These are phyloP conservation scores for Calonectria multiphialidica DNA, from an alignment of 2,329 filamentous ascomycete genomes.

Conservation along the genomic window DNA sequence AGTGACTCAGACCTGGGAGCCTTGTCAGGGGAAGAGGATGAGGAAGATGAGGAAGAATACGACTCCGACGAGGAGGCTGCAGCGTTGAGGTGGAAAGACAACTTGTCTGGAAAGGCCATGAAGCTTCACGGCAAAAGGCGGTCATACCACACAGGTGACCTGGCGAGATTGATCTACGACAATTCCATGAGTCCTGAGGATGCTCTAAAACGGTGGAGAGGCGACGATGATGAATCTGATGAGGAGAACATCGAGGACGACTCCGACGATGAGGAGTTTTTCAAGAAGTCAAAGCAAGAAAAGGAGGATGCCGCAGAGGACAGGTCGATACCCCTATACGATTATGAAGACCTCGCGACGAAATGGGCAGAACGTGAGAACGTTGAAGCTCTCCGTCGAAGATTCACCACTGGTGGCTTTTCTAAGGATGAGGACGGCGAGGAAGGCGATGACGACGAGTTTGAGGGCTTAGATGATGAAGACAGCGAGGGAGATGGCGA, in stretches of 20 bases:
- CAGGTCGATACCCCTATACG: conserved; percentile 80
- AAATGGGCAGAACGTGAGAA: conserved; percentile 89
- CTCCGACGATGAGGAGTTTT: conserved; percentile 72
- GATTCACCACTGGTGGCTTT: conserved; percentile 80
- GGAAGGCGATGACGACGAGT: conserved; percentile 57
- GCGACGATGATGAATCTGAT: conserved; percentile 67
- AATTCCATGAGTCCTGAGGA: conserved; percentile 80
- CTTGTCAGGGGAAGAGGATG: conserved; percentile 64
- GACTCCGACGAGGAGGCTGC: conserved; percentile 77
- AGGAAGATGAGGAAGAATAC: conserved; percentile 63
- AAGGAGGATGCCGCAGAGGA: conserved; percentile 83
- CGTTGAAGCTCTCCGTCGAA: conserved; percentile 78
- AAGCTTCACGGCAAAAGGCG: conserved; percentile 77
- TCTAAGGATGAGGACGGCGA: conserved; percentile 46
- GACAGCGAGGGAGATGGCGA: conserved; percentile 67
- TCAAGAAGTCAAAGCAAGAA: conserved; percentile 72
- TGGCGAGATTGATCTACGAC: conserved; percentile 92
- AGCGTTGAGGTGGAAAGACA: conserved; percentile 87
- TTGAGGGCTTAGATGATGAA: conserved; percentile 61
- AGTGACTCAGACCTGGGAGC: conserved; percentile 97
- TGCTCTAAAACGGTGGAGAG: conserved; percentile 84
- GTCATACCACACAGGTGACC: conserved; percentile 82
- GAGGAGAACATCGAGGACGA: conserved; percentile 71
- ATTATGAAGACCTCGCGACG: conserved; percentile 83
- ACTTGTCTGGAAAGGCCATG: conserved; percentile 81